Evolutionary conservation across 352 stramenopile genomes (phyloP).

Genomic region (Phytophthora hibernalis): DNA sequence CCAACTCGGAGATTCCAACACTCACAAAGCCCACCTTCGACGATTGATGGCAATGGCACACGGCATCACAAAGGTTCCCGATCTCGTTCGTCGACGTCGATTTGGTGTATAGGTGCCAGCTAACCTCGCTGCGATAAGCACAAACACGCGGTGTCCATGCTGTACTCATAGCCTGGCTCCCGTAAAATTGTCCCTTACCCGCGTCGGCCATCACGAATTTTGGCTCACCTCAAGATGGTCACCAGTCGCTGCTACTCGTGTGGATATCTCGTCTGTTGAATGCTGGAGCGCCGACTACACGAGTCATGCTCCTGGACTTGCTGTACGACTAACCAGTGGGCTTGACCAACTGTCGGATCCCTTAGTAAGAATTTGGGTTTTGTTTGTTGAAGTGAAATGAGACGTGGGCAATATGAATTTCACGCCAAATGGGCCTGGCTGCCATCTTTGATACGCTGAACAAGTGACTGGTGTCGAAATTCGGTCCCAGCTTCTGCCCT

Average conservation of each 20-base stretch:
- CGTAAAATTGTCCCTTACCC: conserved; percentile 21
- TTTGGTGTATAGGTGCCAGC: conserved; percentile 48
- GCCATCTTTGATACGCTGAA: too few species aligned
- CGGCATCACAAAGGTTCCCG: conserved; percentile 35
- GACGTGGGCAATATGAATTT: too few species aligned
- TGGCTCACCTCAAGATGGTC: conserved; percentile 7
- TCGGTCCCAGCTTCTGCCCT: too few species aligned
- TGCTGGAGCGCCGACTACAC: conserved; percentile 24
- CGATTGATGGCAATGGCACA: conserved; percentile 19
- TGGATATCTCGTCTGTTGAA: conserved; percentile 21
- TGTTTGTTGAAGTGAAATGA: too few species aligned
- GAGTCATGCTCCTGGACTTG: too few species aligned
- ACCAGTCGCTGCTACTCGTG: conserved; percentile 28
- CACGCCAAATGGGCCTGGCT: too few species aligned
- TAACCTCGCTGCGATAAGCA: conserved; percentile 6
- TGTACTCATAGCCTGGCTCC: conserved; percentile 43
- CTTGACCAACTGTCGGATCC: too few species aligned
- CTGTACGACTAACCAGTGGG: too few species aligned
- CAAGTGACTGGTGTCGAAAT: too few species aligned
- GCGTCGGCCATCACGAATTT: conserved; percentile 13
- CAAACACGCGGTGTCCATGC: conserved; percentile 48
- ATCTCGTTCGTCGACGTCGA: conserved; percentile 46
- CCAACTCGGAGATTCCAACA: conserved; percentile 9
- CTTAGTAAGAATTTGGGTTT: too few species aligned
- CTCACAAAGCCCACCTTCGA: conserved; percentile 19